A percentile compares a stretch with the other conserved stretches of the same genome.
These are phyloP conservation scores for Thraustochytrium striatum DNA, from an alignment of 352 stramenopile species.

Conservation along the genomic window DNA sequence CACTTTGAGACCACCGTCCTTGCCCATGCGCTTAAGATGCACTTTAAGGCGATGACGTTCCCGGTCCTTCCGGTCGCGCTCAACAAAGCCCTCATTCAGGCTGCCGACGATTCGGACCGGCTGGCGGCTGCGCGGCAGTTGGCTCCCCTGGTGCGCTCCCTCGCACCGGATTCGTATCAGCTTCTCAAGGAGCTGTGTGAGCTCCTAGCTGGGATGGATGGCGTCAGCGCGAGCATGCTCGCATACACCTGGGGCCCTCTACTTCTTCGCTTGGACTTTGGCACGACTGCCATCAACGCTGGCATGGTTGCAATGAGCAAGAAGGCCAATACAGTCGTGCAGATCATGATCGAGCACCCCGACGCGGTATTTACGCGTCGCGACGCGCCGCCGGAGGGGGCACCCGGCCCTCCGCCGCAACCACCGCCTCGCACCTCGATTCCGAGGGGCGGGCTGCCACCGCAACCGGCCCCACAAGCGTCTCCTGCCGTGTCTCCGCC, in stretches of 20 bases:
- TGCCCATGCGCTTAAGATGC: constrained; percentile 29
- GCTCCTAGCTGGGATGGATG: background rate
- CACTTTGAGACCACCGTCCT: background rate
- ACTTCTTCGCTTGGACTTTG: background rate
- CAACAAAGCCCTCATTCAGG: background rate
- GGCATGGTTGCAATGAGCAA: background rate
- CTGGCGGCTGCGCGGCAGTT: background rate
- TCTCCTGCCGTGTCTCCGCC: background rate
- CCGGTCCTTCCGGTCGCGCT: background rate
- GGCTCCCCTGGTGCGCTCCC: background rate
- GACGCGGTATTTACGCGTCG: background rate
- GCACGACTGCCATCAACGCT: background rate
- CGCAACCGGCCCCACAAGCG: background rate
- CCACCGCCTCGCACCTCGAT: background rate
- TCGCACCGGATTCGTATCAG: background rate
- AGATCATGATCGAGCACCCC: constrained; percentile 6
- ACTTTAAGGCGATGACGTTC: background rate
- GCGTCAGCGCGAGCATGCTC: background rate
- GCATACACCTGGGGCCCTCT: constrained; percentile 18
- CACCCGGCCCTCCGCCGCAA: background rate
- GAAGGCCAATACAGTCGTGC: background rate
- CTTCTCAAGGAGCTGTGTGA: constrained; percentile 5
- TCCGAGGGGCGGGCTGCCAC: background rate
- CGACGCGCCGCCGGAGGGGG: background rate
- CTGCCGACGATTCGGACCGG: background rate